These are phyloP conservation scores for Arxiozyma slooffiae DNA, from an alignment of 1,139 yeast genomes.

Conservation along the genomic window DNA sequence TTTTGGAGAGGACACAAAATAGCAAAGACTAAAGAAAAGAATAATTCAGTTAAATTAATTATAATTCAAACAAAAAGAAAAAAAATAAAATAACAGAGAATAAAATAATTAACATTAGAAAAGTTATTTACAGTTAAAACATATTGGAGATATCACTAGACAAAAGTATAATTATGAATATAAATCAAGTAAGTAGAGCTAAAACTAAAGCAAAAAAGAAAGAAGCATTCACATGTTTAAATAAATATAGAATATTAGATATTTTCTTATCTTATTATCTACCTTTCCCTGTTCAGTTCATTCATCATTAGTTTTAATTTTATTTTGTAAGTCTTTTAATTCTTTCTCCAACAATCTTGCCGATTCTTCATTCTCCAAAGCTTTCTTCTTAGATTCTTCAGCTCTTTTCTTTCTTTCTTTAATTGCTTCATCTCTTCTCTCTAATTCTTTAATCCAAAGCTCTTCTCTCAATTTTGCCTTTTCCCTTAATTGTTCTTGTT, in stretches of 20 bases:
- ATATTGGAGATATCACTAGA: no score
- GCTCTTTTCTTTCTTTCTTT: slow-evolving; percentile 55
- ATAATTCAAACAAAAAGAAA: not conserved
- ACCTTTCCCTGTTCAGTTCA: not conserved
- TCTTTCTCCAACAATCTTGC: slow-evolving; percentile 22
- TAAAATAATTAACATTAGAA: not conserved
- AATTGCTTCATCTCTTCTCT: slow-evolving; percentile 59
- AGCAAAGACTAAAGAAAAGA: no score
- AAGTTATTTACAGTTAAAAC: not conserved
- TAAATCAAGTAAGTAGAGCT: no score
- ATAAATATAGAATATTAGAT: not conserved
- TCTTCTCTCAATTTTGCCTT: slow-evolving; percentile 71
- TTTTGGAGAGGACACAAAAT: no score
- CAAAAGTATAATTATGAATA: no score
- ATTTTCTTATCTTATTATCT: no score
- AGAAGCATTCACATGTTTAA: not conserved
- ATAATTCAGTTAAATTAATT: no score
- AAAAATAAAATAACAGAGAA: no score
- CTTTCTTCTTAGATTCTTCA: slow-evolving; percentile 36
- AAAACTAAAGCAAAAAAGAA: not conserved
- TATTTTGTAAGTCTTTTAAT: slow-evolving; percentile 21
- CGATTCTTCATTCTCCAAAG: slow-evolving; percentile 29
- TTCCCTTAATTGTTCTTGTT: slow-evolving; percentile 44
- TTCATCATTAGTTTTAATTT: slow-evolving; percentile 8
- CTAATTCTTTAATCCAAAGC: no score